These are phyloP conservation scores for Tulasnella sp. DNA, from an alignment of 768 basidiomycete species.

Conservation along the genomic window DNA sequence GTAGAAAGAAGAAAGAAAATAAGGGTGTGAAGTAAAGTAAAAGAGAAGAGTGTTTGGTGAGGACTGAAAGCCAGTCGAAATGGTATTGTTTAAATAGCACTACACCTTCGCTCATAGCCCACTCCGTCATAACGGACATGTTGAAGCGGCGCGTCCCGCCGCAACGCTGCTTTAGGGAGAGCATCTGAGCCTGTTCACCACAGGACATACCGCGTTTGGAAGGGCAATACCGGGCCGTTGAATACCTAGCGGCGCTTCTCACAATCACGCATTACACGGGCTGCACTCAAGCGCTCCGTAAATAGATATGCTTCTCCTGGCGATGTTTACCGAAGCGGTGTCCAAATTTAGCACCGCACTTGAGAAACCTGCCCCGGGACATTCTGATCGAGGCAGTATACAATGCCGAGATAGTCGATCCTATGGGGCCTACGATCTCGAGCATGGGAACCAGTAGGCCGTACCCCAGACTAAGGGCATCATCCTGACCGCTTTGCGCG, in stretches of 20 bases:
- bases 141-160: not conserved
- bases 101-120: not conserved
- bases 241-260: not conserved
- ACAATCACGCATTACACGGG: not conserved
- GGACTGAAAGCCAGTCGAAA: not conserved
- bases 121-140: not conserved
- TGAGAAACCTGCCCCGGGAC: not conserved
- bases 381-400: not conserved
- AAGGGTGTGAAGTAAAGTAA: not conserved
- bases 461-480: not conserved
- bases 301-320: not conserved
- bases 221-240: not conserved
- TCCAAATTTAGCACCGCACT: not conserved
- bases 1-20: not conserved
- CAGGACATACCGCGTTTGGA: not conserved
- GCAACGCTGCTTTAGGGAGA: not conserved
- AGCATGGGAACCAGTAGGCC: not conserved
- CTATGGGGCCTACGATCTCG: not conserved
- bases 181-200: not conserved
- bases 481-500: not conserved
- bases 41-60: not conserved
- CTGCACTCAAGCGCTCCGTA: not conserved
- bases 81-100: not conserved
- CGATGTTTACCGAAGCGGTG: not conserved
- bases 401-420: not conserved